Percentiles rank a stretch among this genome's conserved stretches.
Evolutionary conservation across 768 basidiomycete species (phyloP).

Genomic region (Hemileccinum rubropunctum): DNA sequence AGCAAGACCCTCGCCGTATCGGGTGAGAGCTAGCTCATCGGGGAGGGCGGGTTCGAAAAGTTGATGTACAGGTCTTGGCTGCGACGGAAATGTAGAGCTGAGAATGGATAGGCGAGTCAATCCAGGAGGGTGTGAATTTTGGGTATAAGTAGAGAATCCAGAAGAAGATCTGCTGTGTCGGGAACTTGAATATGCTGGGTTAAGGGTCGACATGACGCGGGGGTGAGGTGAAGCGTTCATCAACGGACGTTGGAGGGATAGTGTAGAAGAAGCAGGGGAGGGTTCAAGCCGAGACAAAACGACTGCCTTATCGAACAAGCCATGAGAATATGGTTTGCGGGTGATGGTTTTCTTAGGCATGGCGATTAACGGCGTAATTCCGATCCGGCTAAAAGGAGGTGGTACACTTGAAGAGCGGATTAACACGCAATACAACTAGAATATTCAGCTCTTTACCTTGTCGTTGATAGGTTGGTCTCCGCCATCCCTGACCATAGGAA

Average conservation of each 20-base stretch:
- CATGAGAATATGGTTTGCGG: slow-evolving; percentile 38
- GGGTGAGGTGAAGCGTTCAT: slow-evolving; percentile 11
- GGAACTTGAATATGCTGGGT: slow-evolving; percentile 15
- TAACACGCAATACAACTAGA: background rate
- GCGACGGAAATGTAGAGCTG: slow-evolving; percentile 29
- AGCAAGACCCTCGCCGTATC: slow-evolving; percentile 56
- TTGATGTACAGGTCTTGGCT: slow-evolving; percentile 57
- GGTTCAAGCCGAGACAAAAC: slow-evolving; percentile 38
- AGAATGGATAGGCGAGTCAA: slow-evolving; percentile 7
- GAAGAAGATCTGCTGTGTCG: slow-evolving; percentile 35
- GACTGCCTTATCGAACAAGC: slow-evolving; percentile 42
- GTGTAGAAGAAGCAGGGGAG: slow-evolving; percentile 41
- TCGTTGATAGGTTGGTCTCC: background rate
- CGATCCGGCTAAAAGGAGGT: slow-evolving; percentile 40
- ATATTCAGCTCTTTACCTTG: slow-evolving; percentile 11
- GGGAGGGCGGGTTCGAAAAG: slow-evolving; percentile 67
- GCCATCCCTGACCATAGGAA: slow-evolving; percentile 22
- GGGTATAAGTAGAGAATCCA: slow-evolving; percentile 39
- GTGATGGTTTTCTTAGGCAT: slow-evolving; percentile 52
- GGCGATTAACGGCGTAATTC: slow-evolving; percentile 44
- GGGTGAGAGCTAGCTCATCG: slow-evolving; percentile 61
- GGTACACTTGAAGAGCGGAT: slow-evolving; percentile 8
- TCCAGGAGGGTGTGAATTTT: slow-evolving; percentile 11
- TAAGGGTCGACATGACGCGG: slow-evolving; percentile 18
- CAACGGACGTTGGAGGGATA: slow-evolving; percentile 12